Evolutionary conservation across 1,284 basidiomycete genomes (phyloP), one percentile per base, ranked within the genome.

Genomic region (Cerioporus squamosus): DNA sequence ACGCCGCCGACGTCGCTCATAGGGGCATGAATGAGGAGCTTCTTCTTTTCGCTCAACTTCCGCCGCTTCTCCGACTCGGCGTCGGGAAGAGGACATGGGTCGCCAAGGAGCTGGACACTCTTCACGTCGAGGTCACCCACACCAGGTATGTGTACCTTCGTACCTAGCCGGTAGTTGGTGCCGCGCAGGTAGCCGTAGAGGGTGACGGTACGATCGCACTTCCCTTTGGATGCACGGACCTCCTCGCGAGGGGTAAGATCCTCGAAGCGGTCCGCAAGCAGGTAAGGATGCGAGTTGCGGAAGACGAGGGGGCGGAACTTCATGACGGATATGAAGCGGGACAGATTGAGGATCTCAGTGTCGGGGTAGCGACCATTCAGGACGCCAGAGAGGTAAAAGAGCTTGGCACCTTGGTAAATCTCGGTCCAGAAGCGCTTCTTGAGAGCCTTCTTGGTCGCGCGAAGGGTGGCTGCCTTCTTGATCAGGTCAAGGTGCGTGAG

Each of bases 401-500:
- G 87, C 74, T 98, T 99, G 46, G 97, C 97, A 50, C 97, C 97
- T 72, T 96, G 93, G 75, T 98, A 98, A 17, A 99, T 98, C 75
- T 99, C 97, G 0, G 97, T 95, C 97, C 97, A 99, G 79, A 99
- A 99, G n/a, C 97, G 93, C 73, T 95, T 97, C 77, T 99, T 99
- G 46, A 99, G 85, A 0, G 90, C 79, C 72, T 98, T 98, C 80
- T 99, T 99, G 52, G 95, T 96, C 49, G 88, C 88, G 60, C 91
- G 93, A 48, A 98, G 85, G 1, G 89, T 91, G 1, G 91, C 84
- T 7, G 91, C 84, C 72, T 96, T 97, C 81, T 98, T 98, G 70
- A 99, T 94, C 61, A 99, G 88, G 75, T 99, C 97, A 45, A 99
- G 86, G 74, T 99, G 97, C 22, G 95, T 93, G 44, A 99, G 88